Percentiles rank a stretch among this genome's conserved stretches.
Evolutionary conservation across 2,329 filamentous ascomycete genomes (phyloP).

Genomic region (Pseudopithomyces maydicus): DNA sequence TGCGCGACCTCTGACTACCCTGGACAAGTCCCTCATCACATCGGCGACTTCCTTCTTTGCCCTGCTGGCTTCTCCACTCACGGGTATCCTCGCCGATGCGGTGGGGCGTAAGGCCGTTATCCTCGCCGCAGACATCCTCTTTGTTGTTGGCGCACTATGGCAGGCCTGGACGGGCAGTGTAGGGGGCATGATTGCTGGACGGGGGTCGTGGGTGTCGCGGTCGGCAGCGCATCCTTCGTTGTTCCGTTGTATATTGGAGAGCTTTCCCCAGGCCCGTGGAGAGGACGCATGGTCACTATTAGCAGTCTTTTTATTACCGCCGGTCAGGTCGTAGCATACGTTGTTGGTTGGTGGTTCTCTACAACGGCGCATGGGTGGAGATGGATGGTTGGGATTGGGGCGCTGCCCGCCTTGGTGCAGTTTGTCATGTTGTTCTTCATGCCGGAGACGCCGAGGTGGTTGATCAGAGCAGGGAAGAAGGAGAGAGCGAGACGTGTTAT

Average conservation of each 20-base stretch:
- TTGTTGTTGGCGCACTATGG: conserved; percentile 68
- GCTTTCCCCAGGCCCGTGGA: conserved; percentile 74
- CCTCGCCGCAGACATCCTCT: conserved; percentile 66
- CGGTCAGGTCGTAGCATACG: conserved; percentile 87
- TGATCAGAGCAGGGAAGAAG: conserved; percentile 71
- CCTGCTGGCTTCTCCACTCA: conserved; percentile 60
- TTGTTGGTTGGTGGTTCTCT: conserved; percentile 78
- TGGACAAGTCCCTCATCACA: conserved; percentile 65
- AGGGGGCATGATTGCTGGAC: conserved; percentile 67
- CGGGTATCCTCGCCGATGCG: conserved; percentile 67
- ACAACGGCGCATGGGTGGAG: conserved; percentile 69
- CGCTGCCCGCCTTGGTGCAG: conserved; percentile 75
- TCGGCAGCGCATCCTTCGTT: conserved; percentile 79
- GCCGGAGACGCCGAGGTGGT: conserved; percentile 89
- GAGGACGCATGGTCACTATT: conserved; percentile 81
- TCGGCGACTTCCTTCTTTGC: conserved; percentile 63
- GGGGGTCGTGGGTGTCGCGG: conserved; percentile 73
- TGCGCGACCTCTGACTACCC: conserved; percentile 53
- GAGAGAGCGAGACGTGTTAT: conserved; percentile 70
- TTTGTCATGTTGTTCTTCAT: conserved; percentile 70
- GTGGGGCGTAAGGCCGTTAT: conserved; percentile 85
- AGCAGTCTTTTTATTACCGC: conserved; percentile 83
- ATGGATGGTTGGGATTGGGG: conserved; percentile 89
- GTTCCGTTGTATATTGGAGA: conserved; percentile 82
- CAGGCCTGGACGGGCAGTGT: conserved; percentile 68